Evolutionary conservation across 225 moss, liverwort and hornwort genomes (phyloP).

Genomic region (Thuidium tamariscinum): DNA sequence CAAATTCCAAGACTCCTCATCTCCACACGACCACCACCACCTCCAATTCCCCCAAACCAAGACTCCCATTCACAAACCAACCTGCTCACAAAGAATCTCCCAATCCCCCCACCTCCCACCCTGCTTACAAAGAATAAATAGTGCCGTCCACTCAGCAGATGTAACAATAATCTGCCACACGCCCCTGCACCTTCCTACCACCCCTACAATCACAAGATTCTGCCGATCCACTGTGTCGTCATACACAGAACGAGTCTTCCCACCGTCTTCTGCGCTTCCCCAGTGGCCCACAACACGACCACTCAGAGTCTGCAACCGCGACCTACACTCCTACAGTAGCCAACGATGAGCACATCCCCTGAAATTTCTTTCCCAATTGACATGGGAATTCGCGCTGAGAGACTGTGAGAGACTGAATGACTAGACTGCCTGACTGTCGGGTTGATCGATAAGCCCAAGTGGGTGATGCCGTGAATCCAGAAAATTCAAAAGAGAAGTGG

Average conservation of each 20-base stretch:
- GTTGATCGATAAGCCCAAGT: neutral
- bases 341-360: constrained; percentile 8
- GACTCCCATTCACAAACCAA: neutral
- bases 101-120: neutral
- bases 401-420: neutral
- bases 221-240: constrained; percentile 2
- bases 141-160: neutral
- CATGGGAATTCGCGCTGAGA: neutral
- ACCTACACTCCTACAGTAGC: neutral
- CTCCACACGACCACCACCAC: neutral
- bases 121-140: neutral
- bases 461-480: neutral
- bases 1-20: neutral
- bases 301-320: neutral
- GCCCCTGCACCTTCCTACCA: neutral
- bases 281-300: constrained; percentile 1
- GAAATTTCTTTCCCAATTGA: neutral
- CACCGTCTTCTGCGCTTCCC: neutral
- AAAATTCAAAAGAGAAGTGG: neutral
- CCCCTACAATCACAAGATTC: too few relatives aligned
- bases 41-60: neutral
- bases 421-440: neutral
- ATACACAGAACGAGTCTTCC: neutral
- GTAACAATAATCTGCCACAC: neutral
- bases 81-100: neutral